phyloP scores from a whole-genome alignment of 148 eudicot genomes.

The Cornus kousa region DNA sequence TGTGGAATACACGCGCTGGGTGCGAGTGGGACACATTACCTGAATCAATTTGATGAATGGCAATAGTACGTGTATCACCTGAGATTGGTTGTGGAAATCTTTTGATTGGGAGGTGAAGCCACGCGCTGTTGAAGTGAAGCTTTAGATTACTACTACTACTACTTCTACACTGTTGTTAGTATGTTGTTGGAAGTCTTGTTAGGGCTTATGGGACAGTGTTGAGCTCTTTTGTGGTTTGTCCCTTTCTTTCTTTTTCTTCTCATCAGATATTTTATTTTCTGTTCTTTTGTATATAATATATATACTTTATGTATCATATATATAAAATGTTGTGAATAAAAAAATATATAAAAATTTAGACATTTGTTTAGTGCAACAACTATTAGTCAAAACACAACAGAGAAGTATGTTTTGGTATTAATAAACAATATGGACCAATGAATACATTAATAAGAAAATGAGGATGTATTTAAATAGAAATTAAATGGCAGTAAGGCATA shows the following conservation, averaged over 20 bases:
- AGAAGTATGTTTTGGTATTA: neutral
- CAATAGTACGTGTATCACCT: neutral
- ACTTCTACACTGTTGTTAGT: slow-evolving; percentile 25
- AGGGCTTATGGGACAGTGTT: slow-evolving; percentile 24
- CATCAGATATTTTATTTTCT: no score
- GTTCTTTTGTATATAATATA: neutral
- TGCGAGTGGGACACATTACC: slow-evolving; percentile 6
- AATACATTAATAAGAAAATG: no score
- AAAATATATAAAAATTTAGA: no score
- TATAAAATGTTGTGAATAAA: no score
- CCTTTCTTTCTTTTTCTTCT: slow-evolving; percentile 19
- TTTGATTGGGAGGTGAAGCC: neutral
- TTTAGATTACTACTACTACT: neutral
- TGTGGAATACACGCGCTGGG: slow-evolving; percentile 3
- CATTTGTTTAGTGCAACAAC: no score
- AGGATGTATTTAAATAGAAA: neutral
- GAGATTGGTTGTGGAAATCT: neutral
- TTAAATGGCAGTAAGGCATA: no score
- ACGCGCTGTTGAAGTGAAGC: neutral
- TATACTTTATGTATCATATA: no score
- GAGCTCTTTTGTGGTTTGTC: slow-evolving; percentile 14
- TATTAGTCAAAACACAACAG: neutral
- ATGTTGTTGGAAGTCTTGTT: slow-evolving; percentile 27
- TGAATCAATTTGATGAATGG: neutral
- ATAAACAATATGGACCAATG: no score